Base-by-base conservation (phyloP, 2,329 filamentous ascomycete genomes). In the Raffaelea albimanens region DNA sequence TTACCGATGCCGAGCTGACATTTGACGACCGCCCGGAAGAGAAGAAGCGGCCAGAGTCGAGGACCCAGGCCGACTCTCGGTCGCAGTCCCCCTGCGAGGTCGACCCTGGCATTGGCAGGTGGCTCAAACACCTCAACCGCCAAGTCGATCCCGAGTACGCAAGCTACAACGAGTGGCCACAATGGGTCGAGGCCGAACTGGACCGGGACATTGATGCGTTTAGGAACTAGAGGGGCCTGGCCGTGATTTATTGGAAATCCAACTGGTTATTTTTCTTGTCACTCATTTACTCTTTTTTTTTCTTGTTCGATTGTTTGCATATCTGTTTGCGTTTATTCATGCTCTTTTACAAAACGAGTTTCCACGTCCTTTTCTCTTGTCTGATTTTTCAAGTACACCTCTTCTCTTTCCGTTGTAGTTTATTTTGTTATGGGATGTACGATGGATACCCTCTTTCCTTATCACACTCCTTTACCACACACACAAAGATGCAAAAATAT, bases 101-200 rank as follows among this genome's bases (percentile, higher is more conserved):
- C 47, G 70, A 72, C 47, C 56, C 64, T 8, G 73, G 72, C 2
- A 71, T 72, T 46, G 54, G 63, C 13, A 61, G 71, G 21, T 78
- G 75, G 75, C 65, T 79, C 11, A 67, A 62, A 55, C 63, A 72
- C 46, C 62, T 76, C 31, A 79, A 78, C 55, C 56, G 61, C 11
- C 63, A 67, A 50, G 63, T 78, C 18, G 67, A 70, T 49, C 59
- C 58, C 29, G 67, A 69, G 52, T 66, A 75, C 46, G 59, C 58
- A 44, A 53, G 54, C 20, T 75, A 74, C 51, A 77, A 77, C 47
- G 60, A 64, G 53, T 78, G 72, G 73, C 75, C 75, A 16, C 49
- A 65, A 56, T 78, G 75, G 75, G 74, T 78, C 4, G 70, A 76
- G 55, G 62, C 64, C 46, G 70, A 73, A 61, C 58, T 78, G 45